phyloP scores from a whole-genome alignment of 352 stramenopile genomes.

The Phytopythium helicoides region DNA sequence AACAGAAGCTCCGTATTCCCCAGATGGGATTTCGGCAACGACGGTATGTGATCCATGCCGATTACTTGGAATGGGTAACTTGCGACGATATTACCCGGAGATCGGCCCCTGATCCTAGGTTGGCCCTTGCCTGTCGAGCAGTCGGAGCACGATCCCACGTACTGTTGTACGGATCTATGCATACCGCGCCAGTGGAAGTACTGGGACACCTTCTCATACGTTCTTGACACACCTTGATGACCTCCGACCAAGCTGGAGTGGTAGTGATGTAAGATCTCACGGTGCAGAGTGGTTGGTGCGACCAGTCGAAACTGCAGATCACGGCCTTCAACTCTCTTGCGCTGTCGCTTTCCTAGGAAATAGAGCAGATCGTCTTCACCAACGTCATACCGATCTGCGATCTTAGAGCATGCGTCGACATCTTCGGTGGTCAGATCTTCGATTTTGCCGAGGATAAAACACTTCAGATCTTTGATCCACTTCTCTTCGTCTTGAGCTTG shows the following conservation, averaged over 20 bases:
- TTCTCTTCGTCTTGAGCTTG: constrained; percentile 7
- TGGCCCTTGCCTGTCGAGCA: neutral
- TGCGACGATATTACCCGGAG: constrained; percentile 5
- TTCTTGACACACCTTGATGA: constrained; percentile 11
- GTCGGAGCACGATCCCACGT: neutral
- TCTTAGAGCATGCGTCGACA: neutral
- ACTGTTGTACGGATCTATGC: constrained; percentile 2
- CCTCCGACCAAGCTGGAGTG: constrained; percentile 5
- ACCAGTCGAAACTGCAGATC: constrained; percentile 3
- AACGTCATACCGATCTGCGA: constrained; percentile 1
- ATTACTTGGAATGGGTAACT: constrained; percentile 8
- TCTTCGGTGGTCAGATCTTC: neutral
- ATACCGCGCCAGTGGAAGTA: constrained; percentile 9
- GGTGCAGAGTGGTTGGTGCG: constrained; percentile 2
- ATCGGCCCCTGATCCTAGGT: too few species aligned
- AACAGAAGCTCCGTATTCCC: constrained; percentile 11
- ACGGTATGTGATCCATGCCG: constrained; percentile 15
- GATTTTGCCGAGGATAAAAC: constrained; percentile 2
- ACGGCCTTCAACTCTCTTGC: neutral
- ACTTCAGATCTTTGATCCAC: constrained; percentile 2
- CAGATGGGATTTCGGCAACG: constrained; percentile 4
- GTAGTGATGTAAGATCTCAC: constrained; percentile 10
- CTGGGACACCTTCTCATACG: neutral
- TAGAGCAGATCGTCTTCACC: neutral
- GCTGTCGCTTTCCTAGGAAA: neutral